Conservation (phyloP, 116 monocot genomes). For the Posidonia oceanica region DNA sequence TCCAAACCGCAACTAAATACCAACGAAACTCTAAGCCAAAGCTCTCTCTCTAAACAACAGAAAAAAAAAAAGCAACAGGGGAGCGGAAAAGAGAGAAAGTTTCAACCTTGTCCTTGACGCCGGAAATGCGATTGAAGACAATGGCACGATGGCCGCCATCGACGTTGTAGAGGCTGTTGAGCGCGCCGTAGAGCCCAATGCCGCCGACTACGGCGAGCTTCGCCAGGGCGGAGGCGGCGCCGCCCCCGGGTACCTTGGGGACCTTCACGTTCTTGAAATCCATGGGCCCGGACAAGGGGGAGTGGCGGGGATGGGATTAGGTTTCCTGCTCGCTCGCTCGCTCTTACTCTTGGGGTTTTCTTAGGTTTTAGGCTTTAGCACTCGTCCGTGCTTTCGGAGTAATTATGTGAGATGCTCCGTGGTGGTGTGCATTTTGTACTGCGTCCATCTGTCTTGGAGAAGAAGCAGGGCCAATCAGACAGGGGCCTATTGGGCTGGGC, state of each 20-base stretch:
- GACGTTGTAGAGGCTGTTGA: conserved; percentile 89
- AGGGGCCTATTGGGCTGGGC: neutral
- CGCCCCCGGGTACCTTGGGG: conserved; percentile 39
- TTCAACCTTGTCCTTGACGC: conserved; percentile 71
- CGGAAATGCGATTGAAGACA: conserved; percentile 87
- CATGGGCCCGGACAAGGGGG: conserved; percentile 21
- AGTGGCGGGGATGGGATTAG: neutral
- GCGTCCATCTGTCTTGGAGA: neutral
- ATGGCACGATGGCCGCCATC: conserved; percentile 98
- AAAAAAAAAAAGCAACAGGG: neutral
- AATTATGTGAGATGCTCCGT: neutral
- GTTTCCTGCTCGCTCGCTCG: too few species aligned
- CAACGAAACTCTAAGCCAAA: too few species aligned
- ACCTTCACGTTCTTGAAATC: conserved; percentile 45
- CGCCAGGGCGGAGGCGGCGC: conserved; percentile 25
- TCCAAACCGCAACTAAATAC: neutral
- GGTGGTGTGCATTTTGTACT: neutral
- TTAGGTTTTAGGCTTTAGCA: neutral
- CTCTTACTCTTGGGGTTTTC: neutral
- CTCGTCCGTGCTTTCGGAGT: too few species aligned
- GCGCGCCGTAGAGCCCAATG: conserved; percentile 54
- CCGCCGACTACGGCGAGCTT: conserved; percentile 61
- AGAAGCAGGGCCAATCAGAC: neutral
- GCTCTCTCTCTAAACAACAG: too few species aligned
- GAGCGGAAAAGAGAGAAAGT: neutral